A percentile compares a stretch with the other conserved stretches of the same genome.
These are phyloP conservation scores for Gyromitra esculenta DNA, from an alignment of 2,329 filamentous ascomycete species.

Conservation along the genomic window DNA sequence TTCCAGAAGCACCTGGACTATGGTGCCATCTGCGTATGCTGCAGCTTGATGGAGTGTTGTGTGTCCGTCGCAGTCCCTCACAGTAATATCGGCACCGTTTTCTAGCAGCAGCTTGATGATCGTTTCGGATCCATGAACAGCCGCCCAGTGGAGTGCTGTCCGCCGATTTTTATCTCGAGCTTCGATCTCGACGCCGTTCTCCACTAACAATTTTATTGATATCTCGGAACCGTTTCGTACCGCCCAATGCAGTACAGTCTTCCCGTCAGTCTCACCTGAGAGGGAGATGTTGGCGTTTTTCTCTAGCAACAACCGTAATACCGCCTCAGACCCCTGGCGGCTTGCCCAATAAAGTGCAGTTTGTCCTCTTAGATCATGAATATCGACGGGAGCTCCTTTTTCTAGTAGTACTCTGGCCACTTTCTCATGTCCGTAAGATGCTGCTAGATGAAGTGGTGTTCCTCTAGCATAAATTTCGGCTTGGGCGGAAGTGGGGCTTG, in stretches of 20 bases:
- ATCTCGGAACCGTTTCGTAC: constrained; percentile 36
- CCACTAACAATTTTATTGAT: constrained; percentile 29
- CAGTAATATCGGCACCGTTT: constrained; percentile 31
- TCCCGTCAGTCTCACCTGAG: constrained; percentile 31
- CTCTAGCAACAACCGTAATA: constrained; percentile 40
- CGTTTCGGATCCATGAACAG: constrained; percentile 17
- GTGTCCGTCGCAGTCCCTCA: constrained; percentile 43
- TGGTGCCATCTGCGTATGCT: constrained; percentile 27
- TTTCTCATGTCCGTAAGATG: constrained; percentile 26
- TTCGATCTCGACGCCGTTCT: constrained; percentile 40
- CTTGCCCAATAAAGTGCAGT: constrained; percentile 42
- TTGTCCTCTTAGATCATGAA: constrained; percentile 30
- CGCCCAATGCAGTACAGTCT: constrained; percentile 42
- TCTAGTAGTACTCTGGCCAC: constrained; percentile 38
- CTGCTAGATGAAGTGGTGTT: constrained; percentile 45
- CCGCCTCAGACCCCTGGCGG: constrained; percentile 32
- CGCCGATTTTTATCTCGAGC: constrained; percentile 37
- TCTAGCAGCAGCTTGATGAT: constrained; percentile 38
- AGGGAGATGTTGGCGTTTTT: constrained; percentile 28
- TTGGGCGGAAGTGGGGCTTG: constrained; percentile 30
- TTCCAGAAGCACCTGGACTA: constrained; percentile 27
- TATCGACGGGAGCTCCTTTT: constrained; percentile 36
- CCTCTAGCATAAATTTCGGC: constrained; percentile 36
- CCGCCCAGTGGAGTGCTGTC: constrained; percentile 46
- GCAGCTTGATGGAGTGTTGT: constrained; percentile 42